phyloP scores from a whole-genome alignment of 192 early-diverging fungal species.

The Dissophora ornata region DNA sequence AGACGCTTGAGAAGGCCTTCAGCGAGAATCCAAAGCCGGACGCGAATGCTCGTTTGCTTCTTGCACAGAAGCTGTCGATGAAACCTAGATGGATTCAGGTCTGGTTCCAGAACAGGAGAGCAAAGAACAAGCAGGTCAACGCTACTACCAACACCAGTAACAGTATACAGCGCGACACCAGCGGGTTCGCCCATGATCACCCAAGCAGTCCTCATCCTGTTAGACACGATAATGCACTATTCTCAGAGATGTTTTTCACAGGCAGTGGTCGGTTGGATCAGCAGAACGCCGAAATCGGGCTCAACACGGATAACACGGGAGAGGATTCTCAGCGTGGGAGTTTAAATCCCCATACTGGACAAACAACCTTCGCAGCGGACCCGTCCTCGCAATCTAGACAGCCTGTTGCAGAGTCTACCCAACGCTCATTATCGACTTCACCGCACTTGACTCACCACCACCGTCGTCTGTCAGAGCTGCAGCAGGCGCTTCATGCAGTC shows the following conservation, averaged over 20 bases:
- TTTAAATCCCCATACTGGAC: neutral
- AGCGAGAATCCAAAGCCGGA: conserved; percentile 77
- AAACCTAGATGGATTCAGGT: conserved; percentile 81
- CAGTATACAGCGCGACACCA: neutral
- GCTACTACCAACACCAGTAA: neutral
- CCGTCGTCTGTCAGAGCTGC: too few relatives aligned
- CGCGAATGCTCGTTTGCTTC: conserved; percentile 65
- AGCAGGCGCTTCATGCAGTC: too few relatives aligned
- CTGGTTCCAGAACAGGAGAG: conserved; percentile 89
- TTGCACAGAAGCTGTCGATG: conserved; percentile 75
- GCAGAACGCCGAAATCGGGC: neutral
- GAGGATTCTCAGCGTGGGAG: neutral
- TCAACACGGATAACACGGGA: neutral
- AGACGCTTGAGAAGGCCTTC: conserved; percentile 77
- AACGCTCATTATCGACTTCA: too few relatives aligned
- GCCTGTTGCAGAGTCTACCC: too few relatives aligned
- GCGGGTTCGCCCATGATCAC: too few relatives aligned
- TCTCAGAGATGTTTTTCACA: too few relatives aligned
- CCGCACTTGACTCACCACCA: too few relatives aligned
- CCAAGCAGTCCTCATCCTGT: too few relatives aligned
- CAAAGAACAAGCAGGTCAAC: conserved; percentile 70
- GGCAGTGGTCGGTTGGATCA: neutral
- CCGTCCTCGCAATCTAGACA: neutral
- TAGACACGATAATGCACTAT: too few relatives aligned
- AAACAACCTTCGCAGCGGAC: neutral